Conservation (phyloP, 352 stramenopile species). For the Globisporangium paroecandrum region DNA sequence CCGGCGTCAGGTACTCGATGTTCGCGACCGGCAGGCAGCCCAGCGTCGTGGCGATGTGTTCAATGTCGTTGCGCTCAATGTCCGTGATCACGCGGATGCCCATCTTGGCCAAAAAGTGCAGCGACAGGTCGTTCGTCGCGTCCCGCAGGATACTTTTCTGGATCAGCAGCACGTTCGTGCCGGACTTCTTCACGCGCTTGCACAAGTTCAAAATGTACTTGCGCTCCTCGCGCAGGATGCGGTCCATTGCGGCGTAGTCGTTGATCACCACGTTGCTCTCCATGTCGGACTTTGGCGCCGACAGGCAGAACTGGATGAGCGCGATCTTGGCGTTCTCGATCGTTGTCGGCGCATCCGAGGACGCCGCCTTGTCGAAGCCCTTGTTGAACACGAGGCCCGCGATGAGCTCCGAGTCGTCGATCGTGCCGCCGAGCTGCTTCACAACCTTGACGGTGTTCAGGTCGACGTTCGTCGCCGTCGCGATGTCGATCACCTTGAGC, state of each 20-base stretch:
- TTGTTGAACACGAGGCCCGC: conserved; percentile 98
- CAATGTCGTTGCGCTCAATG: conserved; percentile 97
- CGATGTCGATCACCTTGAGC: conserved; percentile 94
- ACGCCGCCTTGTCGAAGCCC: conserved; percentile 84
- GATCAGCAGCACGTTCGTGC: conserved; percentile 99
- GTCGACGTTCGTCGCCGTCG: conserved; percentile 95
- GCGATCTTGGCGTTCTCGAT: conserved; percentile 99
- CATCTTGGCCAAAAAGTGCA: conserved; percentile 99
- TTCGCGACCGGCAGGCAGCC: conserved; percentile 97
- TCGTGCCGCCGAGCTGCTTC: conserved; percentile 97
- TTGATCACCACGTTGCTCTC: conserved; percentile 99
- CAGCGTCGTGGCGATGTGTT: conserved; percentile 98
- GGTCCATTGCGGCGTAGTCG: conserved; percentile 99
- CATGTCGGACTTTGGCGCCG: conserved; percentile 99
- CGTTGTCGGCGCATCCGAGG: conserved; percentile 39
- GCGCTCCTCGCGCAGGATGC: conserved; percentile 97
- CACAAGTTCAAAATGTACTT: conserved; percentile 98
- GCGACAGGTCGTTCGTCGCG: conserved; percentile 98
- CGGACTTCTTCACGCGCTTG: conserved; percentile 99
- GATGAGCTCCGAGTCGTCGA: conserved; percentile 99
- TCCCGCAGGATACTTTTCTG: conserved; percentile 99
- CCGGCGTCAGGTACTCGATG: conserved; percentile 95
- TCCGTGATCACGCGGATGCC: conserved; percentile 99
- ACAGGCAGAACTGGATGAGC: conserved; percentile 99
- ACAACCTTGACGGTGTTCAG: conserved; percentile 98